Evolutionary conservation across 2,329 filamentous ascomycete genomes (phyloP).

Genomic region (Exophiala sp.): DNA sequence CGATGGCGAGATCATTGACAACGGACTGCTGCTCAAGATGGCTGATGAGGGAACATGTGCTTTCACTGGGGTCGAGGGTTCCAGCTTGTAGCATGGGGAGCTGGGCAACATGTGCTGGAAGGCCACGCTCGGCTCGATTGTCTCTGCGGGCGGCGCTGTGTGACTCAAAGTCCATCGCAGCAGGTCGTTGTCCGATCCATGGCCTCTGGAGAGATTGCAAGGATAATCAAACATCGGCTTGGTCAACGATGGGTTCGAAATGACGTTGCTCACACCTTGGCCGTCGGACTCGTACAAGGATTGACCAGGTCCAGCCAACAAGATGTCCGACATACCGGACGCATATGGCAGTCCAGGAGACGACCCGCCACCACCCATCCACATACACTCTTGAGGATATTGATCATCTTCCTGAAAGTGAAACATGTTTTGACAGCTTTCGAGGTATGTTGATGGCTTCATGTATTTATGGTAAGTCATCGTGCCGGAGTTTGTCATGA

Average conservation of each 20-base stretch:
- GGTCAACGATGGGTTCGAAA: conserved; percentile 24
- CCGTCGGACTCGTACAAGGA: conserved; percentile 1
- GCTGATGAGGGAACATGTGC: conserved; percentile 13
- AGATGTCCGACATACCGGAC: conserved; percentile 5
- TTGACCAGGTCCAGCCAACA: conserved; percentile 2
- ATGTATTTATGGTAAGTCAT: conserved; percentile 12
- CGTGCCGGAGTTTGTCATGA: conserved; percentile 9
- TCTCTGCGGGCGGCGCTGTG: conserved; percentile 21
- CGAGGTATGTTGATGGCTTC: conserved; percentile 16
- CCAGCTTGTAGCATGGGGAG: conserved; percentile 21
- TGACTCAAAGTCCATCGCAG: conserved; percentile 10
- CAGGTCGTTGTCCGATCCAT: conserved; percentile 9
- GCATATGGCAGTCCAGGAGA: conserved; percentile 3
- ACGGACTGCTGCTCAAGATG: conserved; percentile 23
- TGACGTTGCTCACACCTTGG: conserved; percentile 3
- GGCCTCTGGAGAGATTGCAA: not conserved
- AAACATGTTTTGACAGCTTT: conserved; percentile 8
- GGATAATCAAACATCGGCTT: conserved; percentile 22
- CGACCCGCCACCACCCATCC: conserved; percentile 7
- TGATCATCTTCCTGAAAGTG: conserved; percentile 14
- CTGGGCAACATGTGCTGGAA: conserved; percentile 22
- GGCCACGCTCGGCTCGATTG: conserved; percentile 26
- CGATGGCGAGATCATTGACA: conserved; percentile 17
- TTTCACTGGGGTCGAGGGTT: conserved; percentile 25
- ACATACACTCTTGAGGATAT: conserved; percentile 4